These are phyloP conservation scores for Tuber borchii DNA, from an alignment of 495 filamentous ascomycete genomes.

Conservation along the genomic window DNA sequence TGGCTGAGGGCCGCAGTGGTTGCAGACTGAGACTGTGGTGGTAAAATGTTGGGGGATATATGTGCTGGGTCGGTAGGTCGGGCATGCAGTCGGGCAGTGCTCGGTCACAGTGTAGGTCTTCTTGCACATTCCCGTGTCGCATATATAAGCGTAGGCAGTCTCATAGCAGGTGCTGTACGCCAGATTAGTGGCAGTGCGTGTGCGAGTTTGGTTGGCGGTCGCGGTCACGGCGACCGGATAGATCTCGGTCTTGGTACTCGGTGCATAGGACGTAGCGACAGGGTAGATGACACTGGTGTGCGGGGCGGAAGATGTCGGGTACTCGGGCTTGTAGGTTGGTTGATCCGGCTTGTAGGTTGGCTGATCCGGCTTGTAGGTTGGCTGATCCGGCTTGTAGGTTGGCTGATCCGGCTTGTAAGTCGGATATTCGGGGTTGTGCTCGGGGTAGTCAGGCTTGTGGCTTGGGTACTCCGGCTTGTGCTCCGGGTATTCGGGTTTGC, in stretches of 20 bases:
- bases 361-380: constrained; percentile 11
- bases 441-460: constrained; percentile 8
- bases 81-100: constrained; percentile 31
- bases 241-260: constrained; percentile 14
- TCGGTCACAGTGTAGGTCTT: constrained; percentile 37
- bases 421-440: constrained; percentile 3
- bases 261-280: constrained; percentile 14
- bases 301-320: constrained; percentile 4
- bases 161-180: constrained; percentile 37
- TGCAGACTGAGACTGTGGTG: constrained; percentile 35
- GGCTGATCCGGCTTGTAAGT: constrained; percentile 11
- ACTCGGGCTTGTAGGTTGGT: constrained; percentile 5
- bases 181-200: constrained; percentile 20
- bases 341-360: constrained; percentile 11
- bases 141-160: constrained; percentile 31
- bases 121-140: constrained; percentile 30
- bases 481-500: constrained; percentile 17
- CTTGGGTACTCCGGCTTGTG: constrained; percentile 9
- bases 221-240: constrained; percentile 10
- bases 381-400: background rate
- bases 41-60: constrained; percentile 34
- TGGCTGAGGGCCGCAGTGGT: constrained; percentile 32
- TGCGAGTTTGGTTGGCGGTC: constrained; percentile 19
- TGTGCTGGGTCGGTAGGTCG: constrained; percentile 20
- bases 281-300: constrained; percentile 16